Conservation (phyloP, 345 rosid genomes). For the Citropsis articulata region DNA sequence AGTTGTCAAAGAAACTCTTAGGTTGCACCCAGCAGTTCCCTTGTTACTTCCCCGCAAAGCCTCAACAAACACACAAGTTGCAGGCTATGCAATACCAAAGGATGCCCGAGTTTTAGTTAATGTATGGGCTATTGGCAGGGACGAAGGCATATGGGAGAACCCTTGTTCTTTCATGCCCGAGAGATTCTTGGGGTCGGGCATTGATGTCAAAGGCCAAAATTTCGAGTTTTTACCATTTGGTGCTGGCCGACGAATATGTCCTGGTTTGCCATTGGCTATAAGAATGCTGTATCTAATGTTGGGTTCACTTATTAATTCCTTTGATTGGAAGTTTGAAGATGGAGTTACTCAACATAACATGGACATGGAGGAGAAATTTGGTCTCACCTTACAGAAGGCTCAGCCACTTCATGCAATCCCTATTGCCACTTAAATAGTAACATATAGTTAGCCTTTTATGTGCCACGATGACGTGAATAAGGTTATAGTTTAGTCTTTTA, state of each 20-base stretch:
- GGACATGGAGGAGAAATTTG: conserved; percentile 41
- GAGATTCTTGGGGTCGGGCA: conserved; percentile 38
- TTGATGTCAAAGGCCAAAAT: conserved; percentile 33
- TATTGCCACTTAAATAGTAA: not conserved
- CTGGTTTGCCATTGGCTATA: conserved; percentile 39
- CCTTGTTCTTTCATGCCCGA: conserved; percentile 34
- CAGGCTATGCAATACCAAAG: conserved; percentile 35
- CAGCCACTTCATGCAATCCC: conserved; percentile 37
- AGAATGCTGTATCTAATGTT: conserved; percentile 40
- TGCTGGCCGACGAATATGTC: conserved; percentile 45
- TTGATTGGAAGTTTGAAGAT: conserved; percentile 41
- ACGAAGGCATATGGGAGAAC: conserved; percentile 35
- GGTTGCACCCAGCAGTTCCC: conserved; percentile 45
- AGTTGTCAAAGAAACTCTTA: conserved; percentile 44
- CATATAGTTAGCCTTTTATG: not conserved
- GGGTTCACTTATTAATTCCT: conserved; percentile 37
- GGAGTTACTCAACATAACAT: conserved; percentile 19
- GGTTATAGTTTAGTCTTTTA: not conserved
- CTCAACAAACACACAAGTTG: conserved; percentile 21
- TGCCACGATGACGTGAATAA: not conserved
- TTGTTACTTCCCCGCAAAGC: conserved; percentile 42
- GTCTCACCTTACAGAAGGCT: conserved; percentile 33
- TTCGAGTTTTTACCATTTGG: conserved; percentile 47
- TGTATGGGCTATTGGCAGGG: conserved; percentile 51
- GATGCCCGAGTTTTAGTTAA: conserved; percentile 45